Evolutionary conservation across 371 early-diverging fungal genomes (phyloP), one percentile per base, ranked within the genome.

Genomic region (Apophysomyces ossiformis): DNA sequence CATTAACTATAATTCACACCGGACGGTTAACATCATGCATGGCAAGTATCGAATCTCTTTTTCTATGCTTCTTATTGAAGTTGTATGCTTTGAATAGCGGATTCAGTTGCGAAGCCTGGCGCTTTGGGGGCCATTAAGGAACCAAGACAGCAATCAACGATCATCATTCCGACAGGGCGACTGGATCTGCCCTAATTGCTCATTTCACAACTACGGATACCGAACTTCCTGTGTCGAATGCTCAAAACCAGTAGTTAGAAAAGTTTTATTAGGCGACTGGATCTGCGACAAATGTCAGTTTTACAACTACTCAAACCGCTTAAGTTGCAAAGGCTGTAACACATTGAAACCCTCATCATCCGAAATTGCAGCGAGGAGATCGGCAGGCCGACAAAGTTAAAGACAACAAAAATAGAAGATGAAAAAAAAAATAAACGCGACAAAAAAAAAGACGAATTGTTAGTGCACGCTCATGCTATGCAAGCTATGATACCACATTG

Each of bases 151-250:
- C 18, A 11, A 50, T 7, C 54, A 50, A 11, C 21, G 16, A 50
- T 21, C 21, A 21, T 9, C 54, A 9, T 61, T 61, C 47, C 45
- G 46, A 8, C 45, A 16, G 7, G 61, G 61, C 12, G 61, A 61
- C 21, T 82, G 61, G 61, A 44, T 45, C n/a, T 61, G 61, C 44
- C 39, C 61, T 46, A 41, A 18, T 26, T 61, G 61, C 61, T 43
- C 41, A 16, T 61, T 61, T 46, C 61, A 61, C 16, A 61, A 61
- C 44, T 61, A 26, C 36, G n/a, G 46, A 5, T n/a, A 41, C 43
- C 15, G 36, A 18, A 61, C 36, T 9, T 26, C 15, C 13, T 61
- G 61, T 32, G 36, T 8, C 1, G 61, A 61, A 45, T 61, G 61
- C 44, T 44, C 45, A n/a, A 18, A 61, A 18, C 61, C 61, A 26